Conservation (phyloP, 192 early-diverging fungal species). For the Blastocladiella britannica region DNA sequence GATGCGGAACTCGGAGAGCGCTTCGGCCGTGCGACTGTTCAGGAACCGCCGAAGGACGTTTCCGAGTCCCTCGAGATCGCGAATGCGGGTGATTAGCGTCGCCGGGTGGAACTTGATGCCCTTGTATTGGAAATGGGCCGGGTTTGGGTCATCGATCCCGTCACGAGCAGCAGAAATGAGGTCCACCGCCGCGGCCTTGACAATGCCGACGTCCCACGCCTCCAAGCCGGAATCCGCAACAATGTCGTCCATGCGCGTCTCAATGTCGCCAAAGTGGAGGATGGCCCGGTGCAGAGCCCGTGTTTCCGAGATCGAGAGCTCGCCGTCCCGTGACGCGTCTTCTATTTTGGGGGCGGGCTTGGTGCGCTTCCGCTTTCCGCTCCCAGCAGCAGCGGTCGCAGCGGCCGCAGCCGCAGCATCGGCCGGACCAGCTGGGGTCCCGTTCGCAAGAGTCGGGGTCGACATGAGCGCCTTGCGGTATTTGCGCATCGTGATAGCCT, state of each 20-base stretch:
- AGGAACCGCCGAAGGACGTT: constrained; percentile 30
- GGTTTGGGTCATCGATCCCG: no score
- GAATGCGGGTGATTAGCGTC: constrained; percentile 46
- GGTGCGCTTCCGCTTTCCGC: constrained; percentile 9
- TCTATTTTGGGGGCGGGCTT: background rate
- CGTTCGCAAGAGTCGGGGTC: no score
- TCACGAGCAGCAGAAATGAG: no score
- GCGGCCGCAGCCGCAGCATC: constrained; percentile 8
- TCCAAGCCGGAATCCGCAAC: constrained; percentile 55
- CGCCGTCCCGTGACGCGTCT: constrained; percentile 1
- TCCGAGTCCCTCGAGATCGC: constrained; percentile 47
- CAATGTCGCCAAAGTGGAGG: constrained; percentile 62
- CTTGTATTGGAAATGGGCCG: no score
- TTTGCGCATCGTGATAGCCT: constrained; percentile 6
- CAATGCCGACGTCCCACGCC: constrained; percentile 22
- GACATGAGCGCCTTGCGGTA: constrained; percentile 8
- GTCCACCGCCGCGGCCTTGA: constrained; percentile 17
- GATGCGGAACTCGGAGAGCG: constrained; percentile 56
- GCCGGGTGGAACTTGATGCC: constrained; percentile 69
- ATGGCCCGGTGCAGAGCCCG: constrained; percentile 57
- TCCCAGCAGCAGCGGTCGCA: constrained; percentile 2
- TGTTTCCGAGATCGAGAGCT: constrained; percentile 59
- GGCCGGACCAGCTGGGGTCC: no score
- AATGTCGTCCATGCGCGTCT: constrained; percentile 60
- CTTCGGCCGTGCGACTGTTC: constrained; percentile 12